These are phyloP conservation scores for Candida tunisiensis DNA, from an alignment of 1,139 yeast species.

Conservation along the genomic window DNA sequence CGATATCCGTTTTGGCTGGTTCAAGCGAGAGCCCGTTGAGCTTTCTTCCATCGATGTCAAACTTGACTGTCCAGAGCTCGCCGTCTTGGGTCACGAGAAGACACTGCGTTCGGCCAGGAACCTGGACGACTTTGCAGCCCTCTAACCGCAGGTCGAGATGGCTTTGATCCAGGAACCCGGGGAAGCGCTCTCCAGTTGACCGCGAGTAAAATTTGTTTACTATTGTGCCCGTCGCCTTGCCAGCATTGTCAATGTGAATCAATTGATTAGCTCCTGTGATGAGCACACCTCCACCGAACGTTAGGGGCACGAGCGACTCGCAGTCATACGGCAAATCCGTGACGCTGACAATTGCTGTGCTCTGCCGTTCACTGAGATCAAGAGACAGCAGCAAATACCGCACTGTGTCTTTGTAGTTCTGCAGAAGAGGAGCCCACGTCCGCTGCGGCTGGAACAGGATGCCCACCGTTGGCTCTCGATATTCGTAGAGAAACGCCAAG, in stretches of 20 bases:
- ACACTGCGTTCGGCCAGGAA: constrained; percentile 26
- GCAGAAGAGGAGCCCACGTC: constrained; percentile 65
- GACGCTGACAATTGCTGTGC: constrained; percentile 50
- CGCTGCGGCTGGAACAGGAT: constrained; percentile 40
- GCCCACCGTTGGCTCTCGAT: constrained; percentile 69
- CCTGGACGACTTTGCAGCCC: constrained; percentile 30
- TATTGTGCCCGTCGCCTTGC: constrained; percentile 50
- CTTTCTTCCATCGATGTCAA: constrained; percentile 30
- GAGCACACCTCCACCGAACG: constrained; percentile 57
- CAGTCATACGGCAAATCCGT: constrained; percentile 62
- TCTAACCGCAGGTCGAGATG: constrained; percentile 40
- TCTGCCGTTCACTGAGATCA: constrained; percentile 42
- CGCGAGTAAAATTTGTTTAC: constrained; percentile 31
- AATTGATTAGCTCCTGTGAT: constrained; percentile 65
- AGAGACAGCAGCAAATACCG: constrained; percentile 43
- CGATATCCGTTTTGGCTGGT: neutral
- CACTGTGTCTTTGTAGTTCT: constrained; percentile 43
- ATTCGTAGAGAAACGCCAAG: constrained; percentile 50
- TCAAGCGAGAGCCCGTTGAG: constrained; percentile 14
- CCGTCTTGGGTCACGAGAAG: constrained; percentile 39
- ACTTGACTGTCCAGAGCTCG: constrained; percentile 30
- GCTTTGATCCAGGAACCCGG: constrained; percentile 34
- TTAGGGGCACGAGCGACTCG: constrained; percentile 43
- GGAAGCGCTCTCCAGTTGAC: constrained; percentile 28
- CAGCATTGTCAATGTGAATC: constrained; percentile 70